Evolutionary conservation across 495 filamentous ascomycete species (phyloP).

Genomic region (Penicillium pulvis): DNA sequence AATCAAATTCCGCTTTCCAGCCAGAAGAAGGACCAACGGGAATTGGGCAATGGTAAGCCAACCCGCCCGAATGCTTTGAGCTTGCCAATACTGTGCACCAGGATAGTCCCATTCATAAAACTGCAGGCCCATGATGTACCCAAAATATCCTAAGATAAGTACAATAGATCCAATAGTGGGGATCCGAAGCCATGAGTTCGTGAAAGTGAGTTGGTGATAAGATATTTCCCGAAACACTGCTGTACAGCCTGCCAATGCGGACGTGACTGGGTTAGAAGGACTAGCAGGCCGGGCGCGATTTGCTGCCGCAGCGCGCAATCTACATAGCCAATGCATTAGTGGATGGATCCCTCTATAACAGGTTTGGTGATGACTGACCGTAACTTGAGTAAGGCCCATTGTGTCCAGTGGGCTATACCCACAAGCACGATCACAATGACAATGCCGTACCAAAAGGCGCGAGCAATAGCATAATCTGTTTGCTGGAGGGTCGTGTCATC

Average conservation of each 20-base stretch:
- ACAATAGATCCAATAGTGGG: constrained; percentile 13
- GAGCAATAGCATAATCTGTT: constrained; percentile 10
- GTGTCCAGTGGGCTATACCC: constrained; percentile 7
- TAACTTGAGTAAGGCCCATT: constrained; percentile 9
- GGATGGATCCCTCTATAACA: not conserved
- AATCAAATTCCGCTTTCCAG: constrained; percentile 14
- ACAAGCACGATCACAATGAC: constrained; percentile 11
- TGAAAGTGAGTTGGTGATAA: constrained; percentile 15
- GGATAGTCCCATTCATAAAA: constrained; percentile 11
- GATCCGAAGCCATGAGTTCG: constrained; percentile 13
- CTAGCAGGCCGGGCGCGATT: constrained; percentile 5
- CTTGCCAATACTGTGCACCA: constrained; percentile 14
- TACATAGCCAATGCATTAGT: not conserved
- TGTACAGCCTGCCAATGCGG: constrained; percentile 12
- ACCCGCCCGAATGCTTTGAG: constrained; percentile 5
- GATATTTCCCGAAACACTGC: constrained; percentile 9
- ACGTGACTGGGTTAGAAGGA: constrained; percentile 7
- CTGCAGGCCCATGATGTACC: constrained; percentile 14
- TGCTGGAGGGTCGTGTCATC: constrained; percentile 10
- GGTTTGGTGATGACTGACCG: constrained; percentile 1
- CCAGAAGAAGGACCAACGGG: constrained; percentile 14
- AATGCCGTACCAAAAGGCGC: constrained; percentile 19
- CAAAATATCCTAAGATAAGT: constrained; percentile 11
- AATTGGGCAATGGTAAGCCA: constrained; percentile 16
- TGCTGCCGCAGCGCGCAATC: constrained; percentile 9